Conservation (phyloP, 2,329 filamentous ascomycete genomes). For the Fusarium sp. region DNA sequence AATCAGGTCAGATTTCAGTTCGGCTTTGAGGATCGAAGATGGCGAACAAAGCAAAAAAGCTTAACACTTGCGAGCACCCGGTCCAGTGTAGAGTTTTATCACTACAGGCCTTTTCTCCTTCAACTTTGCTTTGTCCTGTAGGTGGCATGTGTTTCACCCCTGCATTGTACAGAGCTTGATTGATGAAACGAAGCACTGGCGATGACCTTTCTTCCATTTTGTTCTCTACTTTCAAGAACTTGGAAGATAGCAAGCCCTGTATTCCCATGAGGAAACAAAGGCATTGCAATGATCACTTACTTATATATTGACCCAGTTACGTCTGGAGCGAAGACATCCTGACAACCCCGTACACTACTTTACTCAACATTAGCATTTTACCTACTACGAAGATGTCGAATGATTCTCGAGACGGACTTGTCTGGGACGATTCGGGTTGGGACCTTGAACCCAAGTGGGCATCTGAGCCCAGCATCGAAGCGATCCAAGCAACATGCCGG, state of each 20-base stretch:
- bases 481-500: slow-evolving; percentile 29
- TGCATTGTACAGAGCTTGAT: not conserved
- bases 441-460: slow-evolving; percentile 26
- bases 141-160: not conserved
- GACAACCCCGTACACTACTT: not conserved
- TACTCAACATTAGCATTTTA: not conserved
- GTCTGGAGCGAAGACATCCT: not conserved
- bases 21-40: not conserved
- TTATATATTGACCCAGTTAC: not conserved
- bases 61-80: not conserved
- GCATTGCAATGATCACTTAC: not conserved
- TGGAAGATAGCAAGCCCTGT: not conserved
- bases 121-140: not conserved
- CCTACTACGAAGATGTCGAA: not conserved
- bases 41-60: not conserved
- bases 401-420: not conserved
- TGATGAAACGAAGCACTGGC: not conserved
- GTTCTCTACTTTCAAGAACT: not conserved
- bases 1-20: not conserved
- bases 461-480: slow-evolving; percentile 22
- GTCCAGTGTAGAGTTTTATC: not conserved
- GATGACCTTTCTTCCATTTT: not conserved
- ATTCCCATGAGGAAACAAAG: not conserved
- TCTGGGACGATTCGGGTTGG: slow-evolving; percentile 23
- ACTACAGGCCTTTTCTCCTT: not conserved